Evolutionary conservation across 2,329 filamentous ascomycete genomes (phyloP), one percentile per base, ranked within the genome.

Genomic region (Fusarium sp.): DNA sequence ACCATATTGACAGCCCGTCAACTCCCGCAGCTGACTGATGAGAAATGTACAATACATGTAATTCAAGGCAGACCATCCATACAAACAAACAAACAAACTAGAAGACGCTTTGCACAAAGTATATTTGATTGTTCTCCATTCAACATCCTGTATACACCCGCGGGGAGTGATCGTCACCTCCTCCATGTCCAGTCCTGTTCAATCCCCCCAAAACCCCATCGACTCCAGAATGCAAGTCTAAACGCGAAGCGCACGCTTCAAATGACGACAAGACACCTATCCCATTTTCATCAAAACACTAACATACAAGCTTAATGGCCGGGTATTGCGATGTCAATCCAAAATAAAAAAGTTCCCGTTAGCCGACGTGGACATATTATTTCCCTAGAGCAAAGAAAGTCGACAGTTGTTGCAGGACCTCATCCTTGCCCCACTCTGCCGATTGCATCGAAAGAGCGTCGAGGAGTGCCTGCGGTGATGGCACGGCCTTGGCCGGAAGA

Each of bases 371-470:
- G 36, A 42, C 53, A 54, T 51, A 64, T 77, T 66, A 87, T 93
- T 65, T 85, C 88, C 69, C 75, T 46, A 81, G 69, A 56, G 76
- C 78, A 58, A 79, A 76, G 61, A 81, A 91, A 53, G 86, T 85
- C 74, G 90, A 88, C 64, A 94, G 78, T 73, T 93, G 88, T 74
- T 88, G 88, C 65, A 94, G 79, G 72, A 93, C 83, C 3, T 87
- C 85, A 66, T 91, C 89, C 69, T 87, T 87, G 54, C 88, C 82
- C 83, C 87, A 88, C 72, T 88, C 86, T 2, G 83, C 81, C 36
- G 85, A 88, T 68, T 86, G 85, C 79, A 92, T 89, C 71, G 89
- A 85, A 73, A 93, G 79, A 16, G 89, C 88, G 14, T 87, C 86
- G 40, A 94, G 83, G 36, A 95, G 80, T 67, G 84, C 88, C 64